These are phyloP conservation scores for Discostella stelligera DNA, from an alignment of 352 stramenopile species.

Conservation along the genomic window DNA sequence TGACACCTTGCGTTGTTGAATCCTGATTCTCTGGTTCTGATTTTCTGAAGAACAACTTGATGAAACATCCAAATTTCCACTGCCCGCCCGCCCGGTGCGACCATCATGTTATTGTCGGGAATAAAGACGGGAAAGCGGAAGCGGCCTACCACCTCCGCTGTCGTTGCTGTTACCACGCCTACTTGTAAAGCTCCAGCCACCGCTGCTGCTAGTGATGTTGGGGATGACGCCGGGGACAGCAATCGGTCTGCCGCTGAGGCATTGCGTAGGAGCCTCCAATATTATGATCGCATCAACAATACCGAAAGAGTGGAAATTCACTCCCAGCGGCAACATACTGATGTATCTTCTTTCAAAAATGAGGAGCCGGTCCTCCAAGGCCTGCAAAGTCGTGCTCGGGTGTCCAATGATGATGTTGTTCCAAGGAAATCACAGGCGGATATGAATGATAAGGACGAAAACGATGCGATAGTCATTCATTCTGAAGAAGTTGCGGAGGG, in stretches of 20 bases:
- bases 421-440: neutral
- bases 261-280: slow-evolving; percentile 21
- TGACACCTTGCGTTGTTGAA: no score
- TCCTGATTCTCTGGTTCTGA: no score
- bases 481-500: neutral
- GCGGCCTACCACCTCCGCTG: slow-evolving; percentile 5
- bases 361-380: neutral
- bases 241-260: slow-evolving; percentile 33
- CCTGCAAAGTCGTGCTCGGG: slow-evolving; percentile 40
- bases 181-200: neutral
- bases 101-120: slow-evolving; percentile 53
- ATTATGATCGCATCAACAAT: neutral
- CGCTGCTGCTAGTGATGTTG: neutral
- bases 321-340: neutral
- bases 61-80: no score
- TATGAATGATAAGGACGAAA: no score
- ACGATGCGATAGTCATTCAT: slow-evolving; percentile 1
- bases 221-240: neutral
- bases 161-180: neutral
- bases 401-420: slow-evolving; percentile 36
- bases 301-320: neutral
- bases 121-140: slow-evolving; percentile 70
- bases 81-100: no score
- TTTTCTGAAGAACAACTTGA: no score
- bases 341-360: neutral